phyloP scores from a whole-genome alignment of 1,284 basidiomycete genomes.

The Cystobasidium sp. region DNA sequence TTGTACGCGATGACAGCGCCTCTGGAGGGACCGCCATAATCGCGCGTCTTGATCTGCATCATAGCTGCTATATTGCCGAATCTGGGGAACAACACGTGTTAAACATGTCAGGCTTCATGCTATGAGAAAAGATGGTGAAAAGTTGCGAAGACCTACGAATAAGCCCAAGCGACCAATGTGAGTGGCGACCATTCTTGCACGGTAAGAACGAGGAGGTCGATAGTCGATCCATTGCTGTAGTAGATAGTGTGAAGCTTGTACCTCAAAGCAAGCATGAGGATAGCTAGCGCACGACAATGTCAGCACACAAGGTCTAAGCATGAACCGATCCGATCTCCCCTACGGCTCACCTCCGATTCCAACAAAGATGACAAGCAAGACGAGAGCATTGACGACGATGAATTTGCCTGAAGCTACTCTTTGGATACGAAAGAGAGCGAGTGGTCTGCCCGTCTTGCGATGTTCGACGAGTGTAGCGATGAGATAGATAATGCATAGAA shows the following conservation, averaged over 20 bases:
- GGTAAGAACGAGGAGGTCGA: background rate
- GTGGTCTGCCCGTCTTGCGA: background rate
- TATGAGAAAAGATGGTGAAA: background rate
- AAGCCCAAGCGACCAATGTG: conserved; percentile 4
- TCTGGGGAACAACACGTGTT: background rate
- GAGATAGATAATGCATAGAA: background rate
- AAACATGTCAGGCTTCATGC: background rate
- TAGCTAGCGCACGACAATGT: background rate
- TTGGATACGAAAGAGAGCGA: background rate
- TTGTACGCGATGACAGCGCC: background rate
- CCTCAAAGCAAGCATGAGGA: background rate
- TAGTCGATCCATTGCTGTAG: background rate
- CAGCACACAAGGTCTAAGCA: background rate
- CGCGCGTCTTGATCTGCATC: conserved; percentile 15
- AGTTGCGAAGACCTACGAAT: background rate
- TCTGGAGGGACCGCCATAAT: background rate
- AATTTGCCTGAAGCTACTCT: background rate
- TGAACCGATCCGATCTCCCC: background rate
- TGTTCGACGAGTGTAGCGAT: background rate
- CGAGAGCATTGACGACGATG: conserved; percentile 1
- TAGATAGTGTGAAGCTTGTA: conserved; percentile 7
- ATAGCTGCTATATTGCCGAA: conserved; percentile 17
- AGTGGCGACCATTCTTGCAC: conserved; percentile 5
- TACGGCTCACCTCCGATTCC: background rate
- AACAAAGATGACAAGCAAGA: conserved; percentile 16